Evolutionary conservation across 177 flowering plant genomes (phyloP).

Genomic region (Tripterygium wilfordii): DNA sequence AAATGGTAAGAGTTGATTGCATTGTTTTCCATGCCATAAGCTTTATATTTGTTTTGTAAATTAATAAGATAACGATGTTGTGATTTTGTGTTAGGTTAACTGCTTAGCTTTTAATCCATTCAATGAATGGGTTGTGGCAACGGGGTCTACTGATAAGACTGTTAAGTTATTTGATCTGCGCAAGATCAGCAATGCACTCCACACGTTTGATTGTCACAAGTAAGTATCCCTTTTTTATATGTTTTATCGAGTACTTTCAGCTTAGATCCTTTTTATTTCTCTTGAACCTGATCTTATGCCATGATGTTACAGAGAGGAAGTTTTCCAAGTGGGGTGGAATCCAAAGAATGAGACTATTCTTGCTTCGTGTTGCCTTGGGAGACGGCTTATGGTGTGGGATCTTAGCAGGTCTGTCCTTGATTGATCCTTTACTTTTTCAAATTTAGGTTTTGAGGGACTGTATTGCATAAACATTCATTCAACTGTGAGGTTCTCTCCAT

Average conservation of each 20-base stretch:
- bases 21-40: too few species aligned
- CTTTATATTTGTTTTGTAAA: too few species aligned
- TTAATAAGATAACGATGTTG: too few species aligned
- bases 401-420: constrained; percentile 79
- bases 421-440: too few species aligned
- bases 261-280: too few species aligned
- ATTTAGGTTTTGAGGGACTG: too few species aligned
- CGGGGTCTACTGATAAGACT: constrained; percentile 96
- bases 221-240: constrained; percentile 49
- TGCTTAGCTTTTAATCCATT: constrained; percentile 98
- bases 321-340: constrained; percentile 96
- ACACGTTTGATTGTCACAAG: constrained; percentile 93
- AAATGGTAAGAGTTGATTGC: too few species aligned
- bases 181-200: constrained; percentile 67
- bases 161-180: constrained; percentile 95
- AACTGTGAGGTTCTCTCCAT: too few species aligned
- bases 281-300: too few species aligned
- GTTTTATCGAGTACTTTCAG: too few species aligned
- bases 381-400: constrained; percentile 98
- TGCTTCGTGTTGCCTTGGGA: constrained; percentile 95
- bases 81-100: constrained; percentile 55
- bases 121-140: constrained; percentile 95
- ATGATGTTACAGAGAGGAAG: constrained; percentile 98
- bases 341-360: constrained; percentile 94
- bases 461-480: too few species aligned